phyloP scores from a whole-genome alignment of 169 alveolate genomes.

The Plasmodium vivax region DNA sequence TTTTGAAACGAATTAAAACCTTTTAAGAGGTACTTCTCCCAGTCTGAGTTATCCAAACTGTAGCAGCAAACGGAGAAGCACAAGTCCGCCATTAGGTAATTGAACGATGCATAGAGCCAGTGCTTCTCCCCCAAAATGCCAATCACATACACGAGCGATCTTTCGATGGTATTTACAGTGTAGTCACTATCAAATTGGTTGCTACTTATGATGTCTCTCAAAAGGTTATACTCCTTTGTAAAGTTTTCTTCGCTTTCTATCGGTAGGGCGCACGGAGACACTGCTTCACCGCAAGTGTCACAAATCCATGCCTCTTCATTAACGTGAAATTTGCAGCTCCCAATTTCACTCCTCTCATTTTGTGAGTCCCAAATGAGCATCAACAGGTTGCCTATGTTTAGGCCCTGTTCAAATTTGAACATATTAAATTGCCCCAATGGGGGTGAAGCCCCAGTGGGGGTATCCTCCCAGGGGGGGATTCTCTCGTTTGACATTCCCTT shows the following conservation, averaged over 20 bases:
- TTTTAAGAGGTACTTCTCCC: slow-evolving; percentile 26
- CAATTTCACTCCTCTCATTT: slow-evolving; percentile 32
- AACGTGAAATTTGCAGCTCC: slow-evolving; percentile 44
- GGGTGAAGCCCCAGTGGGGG: not conserved
- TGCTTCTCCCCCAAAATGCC: slow-evolving; percentile 64
- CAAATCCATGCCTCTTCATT: slow-evolving; percentile 36
- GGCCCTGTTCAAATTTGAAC: slow-evolving; percentile 2
- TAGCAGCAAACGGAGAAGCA: slow-evolving; percentile 33
- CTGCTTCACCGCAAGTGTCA: slow-evolving; percentile 29
- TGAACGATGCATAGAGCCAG: slow-evolving; percentile 73
- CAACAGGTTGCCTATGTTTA: slow-evolving; percentile 22
- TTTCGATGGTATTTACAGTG: slow-evolving; percentile 29
- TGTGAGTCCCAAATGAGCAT: slow-evolving; percentile 46
- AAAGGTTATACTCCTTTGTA: slow-evolving; percentile 21
- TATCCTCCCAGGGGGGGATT: not conserved
- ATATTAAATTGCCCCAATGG: not conserved
- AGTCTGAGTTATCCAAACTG: not conserved
- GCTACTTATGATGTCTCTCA: slow-evolving; percentile 37
- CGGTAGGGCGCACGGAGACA: slow-evolving; percentile 25
- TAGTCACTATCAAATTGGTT: slow-evolving; percentile 12
- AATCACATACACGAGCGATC: slow-evolving; percentile 29
- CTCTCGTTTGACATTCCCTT: not conserved
- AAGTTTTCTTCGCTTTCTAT: slow-evolving; percentile 48
- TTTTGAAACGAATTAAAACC: slow-evolving; percentile 40
- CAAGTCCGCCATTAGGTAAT: slow-evolving; percentile 64